These are phyloP conservation scores for Plasmodium reichenowi DNA, from an alignment of 169 alveolate genomes.

Conservation along the genomic window DNA sequence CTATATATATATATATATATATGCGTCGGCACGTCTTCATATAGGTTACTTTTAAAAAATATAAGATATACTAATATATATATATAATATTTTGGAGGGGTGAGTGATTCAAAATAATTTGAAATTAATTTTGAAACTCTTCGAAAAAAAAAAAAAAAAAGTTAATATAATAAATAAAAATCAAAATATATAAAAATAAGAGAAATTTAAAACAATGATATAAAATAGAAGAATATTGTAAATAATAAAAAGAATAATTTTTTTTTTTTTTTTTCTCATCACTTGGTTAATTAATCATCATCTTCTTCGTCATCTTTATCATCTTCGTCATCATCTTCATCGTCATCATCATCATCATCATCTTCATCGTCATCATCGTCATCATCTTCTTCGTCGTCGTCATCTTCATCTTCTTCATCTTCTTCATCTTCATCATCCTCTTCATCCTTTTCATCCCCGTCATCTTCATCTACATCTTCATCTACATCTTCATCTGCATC, in stretches of 20 bases:
- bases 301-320: not conserved
- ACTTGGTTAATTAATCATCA: not conserved
- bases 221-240: not conserved
- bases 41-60: no score
- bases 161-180: conserved; percentile 4
- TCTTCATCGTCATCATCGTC: not conserved
- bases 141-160: not conserved
- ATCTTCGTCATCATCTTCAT: not conserved
- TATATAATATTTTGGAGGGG: no score
- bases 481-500: conserved; percentile 6
- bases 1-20: no score
- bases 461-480: conserved; percentile 2
- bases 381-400: not conserved
- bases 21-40: no score
- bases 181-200: not conserved
- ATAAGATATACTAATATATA: no score
- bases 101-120: no score
- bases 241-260: not conserved
- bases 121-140: no score
- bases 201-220: not conserved
- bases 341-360: not conserved
- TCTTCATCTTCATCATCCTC: conserved; percentile 24
- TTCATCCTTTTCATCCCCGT: not conserved
- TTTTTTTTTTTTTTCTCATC: conserved; percentile 1
- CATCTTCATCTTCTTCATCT: not conserved